Evolutionary conservation across 1,139 yeast genomes (phyloP), one percentile per base, ranked within the genome.

Genomic region (Suhomyces guaymorum): DNA sequence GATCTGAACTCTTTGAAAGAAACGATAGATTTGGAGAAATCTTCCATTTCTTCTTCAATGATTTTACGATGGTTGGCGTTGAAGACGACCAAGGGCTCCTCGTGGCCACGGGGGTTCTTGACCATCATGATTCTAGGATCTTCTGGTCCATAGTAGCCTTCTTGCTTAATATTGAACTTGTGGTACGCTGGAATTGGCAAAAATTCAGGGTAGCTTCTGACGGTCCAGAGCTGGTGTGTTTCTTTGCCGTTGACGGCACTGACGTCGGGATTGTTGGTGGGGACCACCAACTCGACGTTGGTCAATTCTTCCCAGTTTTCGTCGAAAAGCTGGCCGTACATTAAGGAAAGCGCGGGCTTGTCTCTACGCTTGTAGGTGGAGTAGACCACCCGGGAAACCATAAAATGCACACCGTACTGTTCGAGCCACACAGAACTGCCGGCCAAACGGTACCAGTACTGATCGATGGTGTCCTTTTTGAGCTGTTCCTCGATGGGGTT

Each of bases 251-350:
- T 11, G 11, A 4, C 10, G 19, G 24, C 20, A 12, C 30, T 30
- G 12, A 35, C 20, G 16, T 35, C 38, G 14, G 38, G 34, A 19
- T 38, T 37, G 22, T 44, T 46, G 15, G 41, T 39, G 29, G 73
- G 74, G 0, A 67, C 60, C 8, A 63, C 52, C 28, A 67, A 43
- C 26, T 59, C 54, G 6, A 62, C 55, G 19, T 54, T 57, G 16
- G 50, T 48, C 15, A 73, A 44, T 50, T 74, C 79, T 13, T 64
- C 54, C 80, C 80, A 75, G 32, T 69, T 48, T 17, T 55, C 47
- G 45, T 73, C 74, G 51, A 54, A 75, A 4, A 72, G 40, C 48
- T 75, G 80, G 5, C 68, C 62, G 43, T 73, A 71, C 14, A 70
- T 50, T 16, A 66, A 48, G 16, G 70, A 63, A 3, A 66, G 25